Base-by-base conservation (phyloP, 148 eudicot genomes). In the Linanthus parryae region DNA sequence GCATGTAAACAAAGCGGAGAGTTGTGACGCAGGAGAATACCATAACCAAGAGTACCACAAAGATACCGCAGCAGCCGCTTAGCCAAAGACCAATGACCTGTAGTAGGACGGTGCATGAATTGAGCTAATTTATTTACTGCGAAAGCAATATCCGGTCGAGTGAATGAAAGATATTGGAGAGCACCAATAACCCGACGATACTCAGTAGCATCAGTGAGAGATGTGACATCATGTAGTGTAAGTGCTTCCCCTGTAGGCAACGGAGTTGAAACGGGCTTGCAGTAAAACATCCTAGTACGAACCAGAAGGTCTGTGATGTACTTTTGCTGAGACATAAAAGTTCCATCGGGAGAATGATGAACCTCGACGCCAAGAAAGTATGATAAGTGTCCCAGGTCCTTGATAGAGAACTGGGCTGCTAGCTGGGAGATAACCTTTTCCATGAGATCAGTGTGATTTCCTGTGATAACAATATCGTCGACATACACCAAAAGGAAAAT, bases 341-440 rank as follows among this genome's bases (percentile, higher is more conserved):
- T 8, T 8, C 45, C 2, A 5, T 14, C 7, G 12, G 45, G 7
- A 6, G 20, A 16, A 15, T 20, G 45, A 41, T 16, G 16, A 16
- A 41, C 20, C 20, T 41, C 45, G 20, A 41, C 5, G 10, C 45
- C 45, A 41, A 41, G 45, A 41, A 41, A 41, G 13, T 16, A 41
- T 16, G 16, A 23, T 16, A 8, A 23, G 5, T 41, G 18, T 3
- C 20, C 20, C 2, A 41, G 19, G 20, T 41, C 45, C 45, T 41
- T 41, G 1, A 41, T 41, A 2, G 45, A 41, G 45, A 41, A 41
- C 20, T 41, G 16, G 2, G 8, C 1, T 4, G 45, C 16, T 4
- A 41, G 45, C 4, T 20, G 7, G 19, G 2, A 11, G 2, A 41
- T 41, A 11, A 16, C 45, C 4, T 41, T 41, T 16, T 15, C 8